phyloP scores from a whole-genome alignment of 1,284 basidiomycete genomes.

The Ceratorhiza oryzae-sativae region DNA sequence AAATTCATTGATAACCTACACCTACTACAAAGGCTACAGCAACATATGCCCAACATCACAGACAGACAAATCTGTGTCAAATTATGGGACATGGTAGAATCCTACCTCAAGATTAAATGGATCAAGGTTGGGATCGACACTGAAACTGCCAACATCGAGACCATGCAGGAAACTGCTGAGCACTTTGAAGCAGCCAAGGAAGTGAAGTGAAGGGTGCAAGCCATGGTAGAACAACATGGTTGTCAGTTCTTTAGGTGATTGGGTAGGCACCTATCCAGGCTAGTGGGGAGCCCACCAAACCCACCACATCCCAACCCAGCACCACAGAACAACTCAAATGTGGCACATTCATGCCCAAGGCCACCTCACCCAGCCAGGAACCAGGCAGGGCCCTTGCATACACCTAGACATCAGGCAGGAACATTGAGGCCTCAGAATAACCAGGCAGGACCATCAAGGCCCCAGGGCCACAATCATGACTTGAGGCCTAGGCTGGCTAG shows the following conservation, averaged over 20 bases:
- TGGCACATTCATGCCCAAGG: neutral
- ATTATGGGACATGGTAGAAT: conserved; percentile 33
- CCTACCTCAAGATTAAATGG: conserved; percentile 36
- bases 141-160: conserved; percentile 5
- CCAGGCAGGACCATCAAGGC: conserved; percentile 2
- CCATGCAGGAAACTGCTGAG: conserved; percentile 25
- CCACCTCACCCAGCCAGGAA: neutral
- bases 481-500: neutral
- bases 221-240: no score
- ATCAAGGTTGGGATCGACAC: conserved; percentile 15
- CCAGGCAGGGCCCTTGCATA: no score
- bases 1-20: conserved; percentile 45
- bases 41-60: conserved; percentile 13
- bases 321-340: neutral
- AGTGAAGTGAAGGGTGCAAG: neutral
- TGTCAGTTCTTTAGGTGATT: no score
- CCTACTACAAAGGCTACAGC: neutral
- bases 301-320: neutral
- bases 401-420: neutral
- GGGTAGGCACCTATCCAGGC: no score
- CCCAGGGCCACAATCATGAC: neutral
- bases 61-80: neutral
- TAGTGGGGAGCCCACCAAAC: neutral
- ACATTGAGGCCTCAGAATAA: neutral
- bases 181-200: conserved; percentile 1